Evolutionary conservation across 768 basidiomycete genomes (phyloP), one percentile per base, ranked within the genome.

Genomic region (Pilatotrama ljubarskyi): DNA sequence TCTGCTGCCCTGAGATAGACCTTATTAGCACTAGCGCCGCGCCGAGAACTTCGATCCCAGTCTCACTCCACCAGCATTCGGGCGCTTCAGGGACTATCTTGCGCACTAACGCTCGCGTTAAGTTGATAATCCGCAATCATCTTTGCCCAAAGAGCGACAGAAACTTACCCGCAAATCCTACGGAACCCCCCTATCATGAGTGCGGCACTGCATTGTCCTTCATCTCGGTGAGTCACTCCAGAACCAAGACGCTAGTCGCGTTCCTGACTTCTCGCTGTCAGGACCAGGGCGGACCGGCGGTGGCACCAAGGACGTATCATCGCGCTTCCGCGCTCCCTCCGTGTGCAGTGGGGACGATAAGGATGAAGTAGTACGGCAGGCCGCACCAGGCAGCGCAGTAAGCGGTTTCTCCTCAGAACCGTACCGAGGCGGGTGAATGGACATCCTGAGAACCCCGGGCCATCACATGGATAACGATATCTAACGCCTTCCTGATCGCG

Each of bases 381-480:
- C 26, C n/a, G n/a, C n/a, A n/a, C n/a, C n/a, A n/a, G n/a, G n/a
- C 20, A 38, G 41, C 13, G 10, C 42, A 26, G 26, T 6, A 53
- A 9, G 10, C 20, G 32, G 20, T 22, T 43, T 35, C 42, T 36
- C 9, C 14, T 40, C 43, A 25, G 43, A 55, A 25, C 22, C 25
- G 22, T 22, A 25, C 49, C 38, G 15, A 14, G n/a, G 36, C 58
- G 51, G 43, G n/a, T 46, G 59, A 50, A 55, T 40, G 44, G 60
- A 56, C 37, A 9, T 8, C 60, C 54, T 56, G 54, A 51, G 55
- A 56, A 62, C 11, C 22, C 5, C 14, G 18, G 37, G 18, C 32
- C 55, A 48, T 57, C 61, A 58, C 55, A 55, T 53, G 55, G 43
- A 62, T 58, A 48, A 40, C 61, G 55, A 50, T 57, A 62, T 62